phyloP scores from a whole-genome alignment of 345 rosid species.

The Camelina laxa region DNA sequence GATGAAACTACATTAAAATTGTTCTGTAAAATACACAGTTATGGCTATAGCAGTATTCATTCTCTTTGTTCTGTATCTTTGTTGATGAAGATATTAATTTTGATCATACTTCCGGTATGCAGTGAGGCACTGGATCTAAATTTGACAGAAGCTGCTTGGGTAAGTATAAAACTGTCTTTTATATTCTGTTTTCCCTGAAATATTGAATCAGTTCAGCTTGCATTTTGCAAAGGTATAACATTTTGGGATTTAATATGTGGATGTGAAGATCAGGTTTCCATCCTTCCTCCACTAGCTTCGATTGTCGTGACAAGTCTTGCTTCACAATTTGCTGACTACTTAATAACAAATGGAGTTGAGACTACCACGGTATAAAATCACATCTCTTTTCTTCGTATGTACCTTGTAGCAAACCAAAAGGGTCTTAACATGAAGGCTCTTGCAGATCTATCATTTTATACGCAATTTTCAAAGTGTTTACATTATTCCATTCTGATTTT shows the following conservation, averaged over 20 bases:
- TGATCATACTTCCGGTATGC: conserved; percentile 42
- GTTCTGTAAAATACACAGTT: neutral
- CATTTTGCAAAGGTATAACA: conserved; percentile 28
- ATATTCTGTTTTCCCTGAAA: neutral
- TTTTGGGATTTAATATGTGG: conserved; percentile 26
- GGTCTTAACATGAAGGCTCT: conserved; percentile 10
- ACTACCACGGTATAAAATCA: conserved; percentile 69
- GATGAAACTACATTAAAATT: conserved; percentile 1
- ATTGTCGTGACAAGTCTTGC: conserved; percentile 76
- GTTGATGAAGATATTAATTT: conserved; percentile 29
- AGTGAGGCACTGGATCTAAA: conserved; percentile 87
- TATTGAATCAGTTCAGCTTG: conserved; percentile 8
- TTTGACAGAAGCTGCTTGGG: conserved; percentile 98
- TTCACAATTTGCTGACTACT: conserved; percentile 82
- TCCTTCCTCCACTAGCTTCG: conserved; percentile 97
- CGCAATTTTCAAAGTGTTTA: conserved; percentile 3
- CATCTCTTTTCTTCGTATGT: conserved; percentile 17
- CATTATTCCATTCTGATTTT: neutral
- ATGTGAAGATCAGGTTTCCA: conserved; percentile 75
- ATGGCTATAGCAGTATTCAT: conserved; percentile 14
- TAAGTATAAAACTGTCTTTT: conserved; percentile 46
- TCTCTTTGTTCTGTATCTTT: conserved; percentile 1
- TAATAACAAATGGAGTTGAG: conserved; percentile 79
- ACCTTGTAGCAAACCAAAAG: conserved; percentile 3
- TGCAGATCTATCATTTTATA: neutral